Evolutionary conservation across 495 filamentous ascomycete genomes (phyloP).

Genomic region (Talaromyces proteolyticus): DNA sequence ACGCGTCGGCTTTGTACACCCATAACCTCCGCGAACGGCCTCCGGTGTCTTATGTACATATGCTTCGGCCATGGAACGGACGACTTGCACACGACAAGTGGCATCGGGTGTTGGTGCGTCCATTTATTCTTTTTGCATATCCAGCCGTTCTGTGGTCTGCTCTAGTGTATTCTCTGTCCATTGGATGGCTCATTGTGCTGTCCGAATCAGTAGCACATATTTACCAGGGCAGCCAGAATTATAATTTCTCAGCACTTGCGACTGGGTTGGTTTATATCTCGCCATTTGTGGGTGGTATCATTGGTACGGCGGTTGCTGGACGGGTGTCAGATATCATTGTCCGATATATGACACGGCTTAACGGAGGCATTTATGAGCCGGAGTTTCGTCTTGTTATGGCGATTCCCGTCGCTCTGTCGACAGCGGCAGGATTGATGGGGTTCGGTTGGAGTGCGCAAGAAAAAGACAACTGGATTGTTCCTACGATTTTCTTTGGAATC

Average conservation of each 20-base stretch:
- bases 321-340: constrained; percentile 84
- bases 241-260: constrained; percentile 73
- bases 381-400: constrained; percentile 95
- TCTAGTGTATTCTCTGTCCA: constrained; percentile 76
- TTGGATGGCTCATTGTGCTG: constrained; percentile 95
- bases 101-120: constrained; percentile 67
- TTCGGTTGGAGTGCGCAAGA: constrained; percentile 84
- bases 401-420: constrained; percentile 70
- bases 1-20: constrained; percentile 45
- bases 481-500: constrained; percentile 86
- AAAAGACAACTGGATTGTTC: constrained; percentile 80
- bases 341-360: constrained; percentile 70
- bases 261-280: constrained; percentile 86
- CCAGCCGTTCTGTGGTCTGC: constrained; percentile 89
- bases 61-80: constrained; percentile 70
- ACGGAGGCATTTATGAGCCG: constrained; percentile 91
- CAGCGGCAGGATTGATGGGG: constrained; percentile 82
- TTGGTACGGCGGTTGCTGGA: constrained; percentile 87
- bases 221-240: constrained; percentile 58
- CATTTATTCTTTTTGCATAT: constrained; percentile 82
- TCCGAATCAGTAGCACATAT: constrained; percentile 80
- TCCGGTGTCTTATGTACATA: constrained; percentile 61
- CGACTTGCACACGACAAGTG: constrained; percentile 73
- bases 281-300: constrained; percentile 81
- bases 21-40: constrained; percentile 51